Base-by-base conservation (phyloP, 768 basidiomycete genomes). In the Dentipellis sp. region DNA sequence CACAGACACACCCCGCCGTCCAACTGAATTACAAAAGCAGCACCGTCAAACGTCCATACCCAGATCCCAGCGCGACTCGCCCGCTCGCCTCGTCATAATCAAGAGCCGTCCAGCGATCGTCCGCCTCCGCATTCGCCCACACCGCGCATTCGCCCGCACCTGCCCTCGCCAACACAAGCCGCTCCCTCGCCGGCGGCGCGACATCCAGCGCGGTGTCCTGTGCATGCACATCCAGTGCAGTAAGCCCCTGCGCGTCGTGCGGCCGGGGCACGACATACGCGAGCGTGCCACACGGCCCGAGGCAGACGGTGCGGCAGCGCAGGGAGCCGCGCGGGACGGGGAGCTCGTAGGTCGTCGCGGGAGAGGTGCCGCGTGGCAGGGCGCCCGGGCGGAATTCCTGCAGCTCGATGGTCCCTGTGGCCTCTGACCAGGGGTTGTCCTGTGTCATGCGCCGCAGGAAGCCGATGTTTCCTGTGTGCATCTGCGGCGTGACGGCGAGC, bases 221-320 rank as follows among this genome's bases (percentile, higher is more conserved):
- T 6, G 29, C 42, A 4, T 16, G 42, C 42, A 45, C 42, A 19
- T 45, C 42, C n/a, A 45, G 42, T 14, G 19, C 42, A 9, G 42
- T 45, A 14, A 45, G 42, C 42, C 42, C 42, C n/a, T 84, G 81
- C 0, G 81, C 75, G 1, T 82, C 68, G 29, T 97, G 78, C 0
- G 85, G 79, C 8, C 89, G 83, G 19, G 97, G 73, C 1, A 80
- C 58, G 0, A 80, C 82, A 66, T 90, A 95, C 42, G 55, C 83
- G 88, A 65, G 93, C 89, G 64, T 86, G 87, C 16, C 64, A 65
- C 8, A 81, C 79, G 21, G 48, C 7, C 2, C 22, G 63, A 10
- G 74, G 69, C 58, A 68, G 67, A 19, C 71, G 71, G 3, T 72
- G 69, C 45, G 71, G 72, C 21, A 68, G 66, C 8, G 73, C 68